Evolutionary conservation across 192 early-diverging fungal genomes (phyloP), one percentile per base, ranked within the genome.

Genomic region (Mortierella antarctica): DNA sequence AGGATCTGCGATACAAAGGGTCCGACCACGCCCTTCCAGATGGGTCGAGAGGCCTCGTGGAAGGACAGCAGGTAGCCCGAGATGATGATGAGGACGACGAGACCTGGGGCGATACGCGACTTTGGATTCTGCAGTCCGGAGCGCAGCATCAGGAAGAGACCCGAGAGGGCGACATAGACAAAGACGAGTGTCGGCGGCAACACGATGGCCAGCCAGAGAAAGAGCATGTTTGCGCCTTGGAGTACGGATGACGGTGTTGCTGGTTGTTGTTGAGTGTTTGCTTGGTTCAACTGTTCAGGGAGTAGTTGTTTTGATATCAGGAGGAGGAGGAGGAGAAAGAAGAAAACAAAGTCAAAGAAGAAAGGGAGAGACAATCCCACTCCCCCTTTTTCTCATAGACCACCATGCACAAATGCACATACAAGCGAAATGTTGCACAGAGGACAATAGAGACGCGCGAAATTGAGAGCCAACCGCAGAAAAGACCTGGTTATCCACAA

Each of bases 151-250:
- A 79, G 51, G 51, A 71, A 79, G 50, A 79, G 64, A 2, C 76
- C 76, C 31, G 76, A 79, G 14, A 79, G 53, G 7, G 76, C 76
- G 44, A 79, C 76, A 62, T 79, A 79, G 42, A 11, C 69, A 62
- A 79, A 79, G 21, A 71, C 56, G 58, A 79, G 76, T 15, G 76
- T 79, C 23, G 76, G 76, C 18, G 76, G 76, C 47, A 79, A 52
- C 11, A 71, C n/a, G 7, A 79, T 45, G 20, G 64, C 69, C 69
- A 79, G 50, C 76, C 76, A 79, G 56, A 71, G 45, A 53, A 71
- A 79, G 5, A 79, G 51, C 76, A 79, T 79, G 31, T 31, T 31
- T 31, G 56, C 39, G n/a, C 10, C 51, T 73, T 52, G 58, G 15
- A 15, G 9, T 45, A 46, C 40, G 23, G 12, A 46, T 3, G 21